These are phyloP conservation scores for Ophiostoma perfectum DNA, from an alignment of 2,329 filamentous ascomycete genomes.

Conservation along the genomic window DNA sequence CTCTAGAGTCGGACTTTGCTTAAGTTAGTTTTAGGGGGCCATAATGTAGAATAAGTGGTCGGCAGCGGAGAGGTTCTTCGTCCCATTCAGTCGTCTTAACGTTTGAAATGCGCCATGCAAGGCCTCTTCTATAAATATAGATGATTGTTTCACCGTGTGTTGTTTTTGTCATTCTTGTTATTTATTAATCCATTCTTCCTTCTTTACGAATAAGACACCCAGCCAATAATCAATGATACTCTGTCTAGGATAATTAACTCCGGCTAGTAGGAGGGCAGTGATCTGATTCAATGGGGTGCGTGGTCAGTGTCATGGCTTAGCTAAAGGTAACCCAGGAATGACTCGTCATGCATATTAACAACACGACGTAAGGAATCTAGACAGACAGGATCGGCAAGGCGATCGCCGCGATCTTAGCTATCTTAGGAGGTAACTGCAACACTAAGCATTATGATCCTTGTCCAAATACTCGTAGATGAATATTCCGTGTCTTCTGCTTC, in stretches of 20 bases:
- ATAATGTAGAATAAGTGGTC: not conserved
- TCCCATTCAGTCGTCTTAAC: not conserved
- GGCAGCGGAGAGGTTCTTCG: no score
- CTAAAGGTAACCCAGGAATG: not conserved
- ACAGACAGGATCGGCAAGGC: not conserved
- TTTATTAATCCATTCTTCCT: no score
- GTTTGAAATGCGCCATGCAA: not conserved
- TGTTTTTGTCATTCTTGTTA: no score
- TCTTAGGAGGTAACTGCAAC: not conserved
- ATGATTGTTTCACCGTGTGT: no score
- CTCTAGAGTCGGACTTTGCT: not conserved
- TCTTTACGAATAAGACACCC: not conserved
- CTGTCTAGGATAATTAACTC: not conserved
- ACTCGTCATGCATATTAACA: constrained; percentile 3
- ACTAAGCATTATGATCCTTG: not conserved
- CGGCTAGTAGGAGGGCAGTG: not conserved
- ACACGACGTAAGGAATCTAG: not conserved
- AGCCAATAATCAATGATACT: not conserved
- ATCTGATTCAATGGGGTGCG: not conserved
- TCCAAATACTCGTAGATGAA: no score
- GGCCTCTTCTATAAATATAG: not conserved
- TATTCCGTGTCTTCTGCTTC: not conserved
- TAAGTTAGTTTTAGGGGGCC: not conserved
- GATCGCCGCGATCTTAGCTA: not conserved
- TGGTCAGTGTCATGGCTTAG: not conserved